Conservation (phyloP, 306 rosid genomes). For the Abrus precatorius region DNA sequence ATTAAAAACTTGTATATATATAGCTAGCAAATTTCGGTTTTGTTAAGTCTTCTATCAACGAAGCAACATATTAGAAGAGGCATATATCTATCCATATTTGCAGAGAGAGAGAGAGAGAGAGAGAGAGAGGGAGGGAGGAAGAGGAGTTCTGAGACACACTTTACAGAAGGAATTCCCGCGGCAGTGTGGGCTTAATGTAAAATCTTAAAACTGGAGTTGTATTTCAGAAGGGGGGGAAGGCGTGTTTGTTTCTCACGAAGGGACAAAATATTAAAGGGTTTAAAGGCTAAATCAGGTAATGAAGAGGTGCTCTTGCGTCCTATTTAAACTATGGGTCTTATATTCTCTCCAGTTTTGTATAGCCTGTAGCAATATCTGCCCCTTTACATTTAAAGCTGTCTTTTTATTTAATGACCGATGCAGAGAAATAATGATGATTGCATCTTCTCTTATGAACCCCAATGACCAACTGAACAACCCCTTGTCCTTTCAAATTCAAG, state of each 20-base stretch:
- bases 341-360: slow-evolving; percentile 53
- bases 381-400: slow-evolving; percentile 57
- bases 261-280: slow-evolving; percentile 45
- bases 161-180: slow-evolving; percentile 10
- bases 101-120: no score
- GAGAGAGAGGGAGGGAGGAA: not conserved
- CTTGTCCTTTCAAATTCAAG: slow-evolving; percentile 80
- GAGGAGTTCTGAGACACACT: not conserved
- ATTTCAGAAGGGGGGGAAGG: slow-evolving; percentile 10
- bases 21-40: no score
- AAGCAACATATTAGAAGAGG: no score
- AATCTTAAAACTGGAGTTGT: slow-evolving; percentile 43
- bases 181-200: not conserved
- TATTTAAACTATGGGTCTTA: slow-evolving; percentile 61
- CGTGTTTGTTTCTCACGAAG: slow-evolving; percentile 40
- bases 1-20: no score
- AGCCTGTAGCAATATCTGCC: slow-evolving; percentile 28
- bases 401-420: slow-evolving; percentile 58
- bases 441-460: slow-evolving; percentile 52
- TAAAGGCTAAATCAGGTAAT: slow-evolving; percentile 61
- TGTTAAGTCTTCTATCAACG: no score
- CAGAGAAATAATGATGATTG: slow-evolving; percentile 71
- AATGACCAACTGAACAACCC: slow-evolving; percentile 47
- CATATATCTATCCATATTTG: no score
- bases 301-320: slow-evolving; percentile 47